Evolutionary conservation across 345 rosid species (phyloP).

Genomic region (Eucalyptus marginata): DNA sequence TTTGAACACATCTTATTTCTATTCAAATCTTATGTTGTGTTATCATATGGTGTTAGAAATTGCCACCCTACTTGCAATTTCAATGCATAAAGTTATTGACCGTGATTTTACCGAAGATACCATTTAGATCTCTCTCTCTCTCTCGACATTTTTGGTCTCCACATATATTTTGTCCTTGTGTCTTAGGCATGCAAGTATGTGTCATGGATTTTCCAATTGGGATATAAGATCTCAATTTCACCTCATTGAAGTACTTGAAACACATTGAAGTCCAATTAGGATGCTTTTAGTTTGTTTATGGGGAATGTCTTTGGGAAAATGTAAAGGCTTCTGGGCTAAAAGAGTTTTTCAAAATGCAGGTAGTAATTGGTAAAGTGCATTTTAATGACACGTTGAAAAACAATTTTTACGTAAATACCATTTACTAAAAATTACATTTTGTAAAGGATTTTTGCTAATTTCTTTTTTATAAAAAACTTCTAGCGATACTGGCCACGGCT

Average conservation of each 20-base stretch:
- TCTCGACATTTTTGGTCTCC: not conserved
- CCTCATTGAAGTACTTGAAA: not conserved
- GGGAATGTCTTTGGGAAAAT: not conserved
- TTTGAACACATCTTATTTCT: too few species aligned
- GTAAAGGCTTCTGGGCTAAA: not conserved
- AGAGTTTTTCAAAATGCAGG: not conserved
- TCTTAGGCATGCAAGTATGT: not conserved
- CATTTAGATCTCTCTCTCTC: not conserved
- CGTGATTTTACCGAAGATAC: not conserved
- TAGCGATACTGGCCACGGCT: rapidly evolving
- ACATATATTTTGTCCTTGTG: not conserved
- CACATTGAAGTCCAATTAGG: not conserved
- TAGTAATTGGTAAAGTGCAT: not conserved
- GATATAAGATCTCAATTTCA: not conserved
- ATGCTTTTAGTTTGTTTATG: not conserved
- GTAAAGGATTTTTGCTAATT: too few species aligned
- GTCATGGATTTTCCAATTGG: not conserved
- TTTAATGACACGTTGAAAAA: not conserved
- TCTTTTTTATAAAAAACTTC: too few species aligned
- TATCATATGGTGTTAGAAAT: not conserved
- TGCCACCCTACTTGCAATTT: not conserved
- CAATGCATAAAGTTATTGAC: too few species aligned
- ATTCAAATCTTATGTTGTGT: too few species aligned
- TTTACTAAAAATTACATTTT: not conserved
- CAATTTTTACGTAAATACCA: too few species aligned